Percentiles rank a stretch among this genome's conserved stretches.
Evolutionary conservation across 169 alveolate genomes (phyloP).

Genomic region (Plasmodium cynomolgi): DNA sequence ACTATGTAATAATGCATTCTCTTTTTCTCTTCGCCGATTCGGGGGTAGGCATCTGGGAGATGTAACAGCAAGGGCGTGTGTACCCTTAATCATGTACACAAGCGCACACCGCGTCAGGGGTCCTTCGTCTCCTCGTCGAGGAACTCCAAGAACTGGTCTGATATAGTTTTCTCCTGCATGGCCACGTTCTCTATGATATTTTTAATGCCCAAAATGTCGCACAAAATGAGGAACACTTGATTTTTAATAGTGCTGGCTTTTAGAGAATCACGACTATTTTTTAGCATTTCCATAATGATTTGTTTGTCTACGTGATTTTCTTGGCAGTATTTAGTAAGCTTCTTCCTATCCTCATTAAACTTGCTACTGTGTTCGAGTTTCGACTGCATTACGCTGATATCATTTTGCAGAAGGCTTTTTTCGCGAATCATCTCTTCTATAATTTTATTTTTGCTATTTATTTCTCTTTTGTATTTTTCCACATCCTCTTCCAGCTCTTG

Average conservation of each 20-base stretch:
- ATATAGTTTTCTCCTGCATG: conserved; percentile 29
- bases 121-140: conserved; percentile 28
- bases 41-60: background rate
- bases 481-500: conserved; percentile 23
- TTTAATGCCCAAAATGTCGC: conserved; percentile 50
- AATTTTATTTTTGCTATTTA: conserved; percentile 30
- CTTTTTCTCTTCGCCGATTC: background rate
- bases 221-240: conserved; percentile 30
- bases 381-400: background rate
- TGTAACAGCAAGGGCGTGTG: background rate
- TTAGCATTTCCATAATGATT: conserved; percentile 24
- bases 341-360: conserved; percentile 7
- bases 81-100: background rate
- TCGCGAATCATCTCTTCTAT: conserved; percentile 18
- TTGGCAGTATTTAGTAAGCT: conserved; percentile 6
- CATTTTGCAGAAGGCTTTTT: conserved; percentile 11
- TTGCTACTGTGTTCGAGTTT: conserved; percentile 12
- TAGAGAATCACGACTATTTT: conserved; percentile 26
- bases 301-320: conserved; percentile 40
- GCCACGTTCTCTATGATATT: background rate
- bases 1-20: background rate
- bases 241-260: conserved; percentile 24
- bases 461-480: conserved; percentile 28
- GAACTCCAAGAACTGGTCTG: conserved; percentile 47
- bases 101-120: background rate